Evolutionary conservation across 2,329 filamentous ascomycete species (phyloP), one percentile per base, ranked within the genome.

Genomic region (Tympanopsis confertula): DNA sequence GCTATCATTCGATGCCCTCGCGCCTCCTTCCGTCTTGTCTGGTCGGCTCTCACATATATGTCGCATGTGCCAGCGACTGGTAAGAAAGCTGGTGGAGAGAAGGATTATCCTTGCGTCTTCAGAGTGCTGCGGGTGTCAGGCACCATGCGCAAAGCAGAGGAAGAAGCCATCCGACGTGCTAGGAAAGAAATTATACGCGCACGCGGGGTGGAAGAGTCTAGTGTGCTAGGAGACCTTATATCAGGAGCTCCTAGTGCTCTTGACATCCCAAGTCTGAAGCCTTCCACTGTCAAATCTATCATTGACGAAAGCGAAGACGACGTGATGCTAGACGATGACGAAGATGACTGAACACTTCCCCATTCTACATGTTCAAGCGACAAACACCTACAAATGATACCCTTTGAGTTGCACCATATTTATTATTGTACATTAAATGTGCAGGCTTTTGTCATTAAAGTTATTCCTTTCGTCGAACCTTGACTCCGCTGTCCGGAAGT

Each of bases 101-200:
- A 65, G 51, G 72, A 74, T 18, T 66, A 69, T 41, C 67, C 74
- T 0, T 94, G 88, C 50, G 80, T 89, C 1, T 83, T 94, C 44
- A 78, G 81, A 35, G 87, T 98, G 13, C 75, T 94, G 5, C 73
- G 85, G 43, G 86, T 95, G 13, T 91, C 85, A 45, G 91, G 89
- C 13, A 98, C 91, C 3, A 94, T 98, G 51, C 81, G 80, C 48
- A 94, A 94, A 58, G 82, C 78, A 2, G 88, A 96, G 58, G 80
- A 94, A 54, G 88, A 94, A 57, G 86, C 87, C 24, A 82, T 96
- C 49, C 71, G 79, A 3, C 70, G 85, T 42, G 85, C 86, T 30
- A 78, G 82, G 47, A 66, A 69, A 40, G 71, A 86, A 40, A 79
- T 94, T 42, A 63, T 83, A 32, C 71, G 76, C 20, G 78, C 82